These are phyloP conservation scores for Phycomyces nitens DNA, from an alignment of 192 early-diverging fungal species.

Conservation along the genomic window DNA sequence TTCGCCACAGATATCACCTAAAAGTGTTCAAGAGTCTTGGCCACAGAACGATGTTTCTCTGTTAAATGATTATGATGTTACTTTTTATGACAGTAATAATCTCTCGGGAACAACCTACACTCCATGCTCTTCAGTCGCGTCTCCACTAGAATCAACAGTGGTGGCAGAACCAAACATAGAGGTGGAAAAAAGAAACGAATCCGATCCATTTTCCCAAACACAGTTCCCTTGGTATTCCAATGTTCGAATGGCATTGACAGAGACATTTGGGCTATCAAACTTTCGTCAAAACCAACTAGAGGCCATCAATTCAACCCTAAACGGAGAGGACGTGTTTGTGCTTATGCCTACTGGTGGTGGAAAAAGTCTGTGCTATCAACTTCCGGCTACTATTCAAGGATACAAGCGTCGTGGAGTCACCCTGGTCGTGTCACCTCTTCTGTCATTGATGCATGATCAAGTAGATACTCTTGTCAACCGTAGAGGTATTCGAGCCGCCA, in stretches of 20 bases:
- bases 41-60: too few relatives aligned
- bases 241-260: conserved; percentile 56
- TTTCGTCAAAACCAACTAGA: conserved; percentile 87
- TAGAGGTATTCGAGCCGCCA: conserved; percentile 56
- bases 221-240: conserved; percentile 33
- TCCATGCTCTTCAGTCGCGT: too few relatives aligned
- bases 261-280: conserved; percentile 65
- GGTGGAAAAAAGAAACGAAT: too few relatives aligned
- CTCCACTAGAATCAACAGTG: too few relatives aligned
- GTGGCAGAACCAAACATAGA: too few relatives aligned
- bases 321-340: conserved; percentile 85
- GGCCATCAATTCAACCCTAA: conserved; percentile 83
- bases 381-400: conserved; percentile 24
- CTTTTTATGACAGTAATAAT: too few relatives aligned
- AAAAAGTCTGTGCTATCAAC: conserved; percentile 89
- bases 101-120: too few relatives aligned
- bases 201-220: neutral
- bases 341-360: conserved; percentile 99
- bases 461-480: conserved; percentile 64
- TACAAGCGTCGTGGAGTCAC: conserved; percentile 59
- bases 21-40: too few relatives aligned
- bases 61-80: too few relatives aligned
- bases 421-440: conserved; percentile 86
- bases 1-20: too few relatives aligned
- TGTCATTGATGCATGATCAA: conserved; percentile 97